These are phyloP conservation scores for Trametes hirsuta DNA, from an alignment of 1,284 basidiomycete genomes.

Conservation along the genomic window DNA sequence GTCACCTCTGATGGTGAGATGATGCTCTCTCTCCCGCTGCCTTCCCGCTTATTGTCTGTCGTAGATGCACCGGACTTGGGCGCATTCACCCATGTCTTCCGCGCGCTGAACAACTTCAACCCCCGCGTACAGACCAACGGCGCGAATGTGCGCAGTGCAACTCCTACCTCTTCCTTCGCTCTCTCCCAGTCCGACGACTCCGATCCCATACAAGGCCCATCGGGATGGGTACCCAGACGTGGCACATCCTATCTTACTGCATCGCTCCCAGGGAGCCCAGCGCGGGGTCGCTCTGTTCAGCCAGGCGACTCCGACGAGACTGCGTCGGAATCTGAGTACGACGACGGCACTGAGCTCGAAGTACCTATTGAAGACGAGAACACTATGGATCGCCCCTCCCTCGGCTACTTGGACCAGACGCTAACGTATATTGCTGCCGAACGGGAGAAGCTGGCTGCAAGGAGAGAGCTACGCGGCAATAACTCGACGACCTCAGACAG, in stretches of 20 bases:
- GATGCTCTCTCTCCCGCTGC: constrained; percentile 8
- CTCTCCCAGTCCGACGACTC: constrained; percentile 47
- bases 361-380: constrained; percentile 30
- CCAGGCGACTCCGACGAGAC: constrained; percentile 34
- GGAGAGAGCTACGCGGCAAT: constrained; percentile 41
- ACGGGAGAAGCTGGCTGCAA: constrained; percentile 51
- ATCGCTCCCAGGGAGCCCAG: constrained; percentile 32
- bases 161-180: constrained; percentile 38
- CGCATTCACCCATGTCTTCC: constrained; percentile 71
- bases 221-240: constrained; percentile 67
- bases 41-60: constrained; percentile 9
- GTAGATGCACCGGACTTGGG: constrained; percentile 78
- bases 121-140: constrained; percentile 32
- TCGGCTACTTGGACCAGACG: constrained; percentile 66
- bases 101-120: constrained; percentile 64
- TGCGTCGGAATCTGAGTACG: constrained; percentile 30
- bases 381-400: constrained; percentile 48
- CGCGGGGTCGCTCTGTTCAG: constrained; percentile 31
- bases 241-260: constrained; percentile 60
- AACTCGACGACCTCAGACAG: constrained; percentile 45
- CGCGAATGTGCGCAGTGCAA: constrained; percentile 26
- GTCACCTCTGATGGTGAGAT: constrained; percentile 68
- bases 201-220: constrained; percentile 50
- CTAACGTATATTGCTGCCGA: constrained; percentile 70
- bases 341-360: constrained; percentile 29